Conservation (phyloP, 169 alveolate species). For the Plasmodium gaboni region DNA sequence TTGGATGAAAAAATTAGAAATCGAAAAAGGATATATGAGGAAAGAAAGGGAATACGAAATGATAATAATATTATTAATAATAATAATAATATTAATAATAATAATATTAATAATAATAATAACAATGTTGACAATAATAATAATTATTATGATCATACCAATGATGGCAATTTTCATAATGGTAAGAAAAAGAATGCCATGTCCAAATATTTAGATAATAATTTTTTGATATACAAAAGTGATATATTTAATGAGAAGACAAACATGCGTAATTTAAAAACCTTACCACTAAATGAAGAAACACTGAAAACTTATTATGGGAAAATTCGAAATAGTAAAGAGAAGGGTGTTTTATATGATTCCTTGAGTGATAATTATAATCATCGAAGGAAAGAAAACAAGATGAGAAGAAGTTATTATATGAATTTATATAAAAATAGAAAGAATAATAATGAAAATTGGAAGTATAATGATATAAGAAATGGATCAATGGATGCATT, state of each 20-base stretch:
- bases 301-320: constrained; percentile 11
- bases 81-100: too few species aligned
- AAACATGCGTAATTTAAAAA: background rate
- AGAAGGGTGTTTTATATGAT: constrained; percentile 26
- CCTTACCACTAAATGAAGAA: constrained; percentile 21
- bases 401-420: background rate
- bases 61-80: too few species aligned
- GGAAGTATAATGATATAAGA: constrained; percentile 12
- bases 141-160: too few species aligned
- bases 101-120: too few species aligned
- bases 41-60: background rate
- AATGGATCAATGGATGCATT: background rate
- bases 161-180: background rate
- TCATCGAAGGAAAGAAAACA: constrained; percentile 16
- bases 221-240: constrained; percentile 54
- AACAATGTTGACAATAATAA: too few species aligned
- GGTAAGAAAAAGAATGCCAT: background rate
- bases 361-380: constrained; percentile 27
- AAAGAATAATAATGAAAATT: background rate
- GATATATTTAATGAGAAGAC: constrained; percentile 14
- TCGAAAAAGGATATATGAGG: background rate
- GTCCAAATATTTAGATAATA: constrained; percentile 50
- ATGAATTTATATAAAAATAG: constrained; percentile 31
- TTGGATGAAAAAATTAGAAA: constrained; percentile 21
- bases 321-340: background rate